A percentile compares a stretch with the other conserved stretches of the same genome.
Evolutionary conservation across 768 basidiomycete genomes (phyloP).

Genomic region (Tricholoma sp.): DNA sequence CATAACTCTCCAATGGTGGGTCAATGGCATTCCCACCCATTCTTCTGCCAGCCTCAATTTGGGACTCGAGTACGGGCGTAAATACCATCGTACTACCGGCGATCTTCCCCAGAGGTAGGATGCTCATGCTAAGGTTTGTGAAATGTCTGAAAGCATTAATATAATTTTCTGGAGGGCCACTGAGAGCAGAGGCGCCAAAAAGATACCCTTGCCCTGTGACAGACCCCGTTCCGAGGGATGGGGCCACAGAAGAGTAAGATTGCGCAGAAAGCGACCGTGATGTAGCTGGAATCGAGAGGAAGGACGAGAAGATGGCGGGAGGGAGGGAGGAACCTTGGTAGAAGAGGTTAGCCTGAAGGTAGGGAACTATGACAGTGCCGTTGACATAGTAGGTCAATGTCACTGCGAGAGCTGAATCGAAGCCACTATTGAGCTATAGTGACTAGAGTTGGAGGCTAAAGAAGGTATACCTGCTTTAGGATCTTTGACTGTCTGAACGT

Average conservation of each 20-base stretch:
- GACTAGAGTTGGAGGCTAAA: no score
- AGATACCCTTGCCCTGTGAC: slow-evolving; percentile 29
- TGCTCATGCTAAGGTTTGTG: slow-evolving; percentile 19
- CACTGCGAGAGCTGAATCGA: slow-evolving; percentile 19
- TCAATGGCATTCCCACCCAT: slow-evolving; percentile 35
- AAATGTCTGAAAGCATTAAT: slow-evolving; percentile 27
- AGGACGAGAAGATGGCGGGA: slow-evolving; percentile 29
- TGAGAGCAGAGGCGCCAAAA: slow-evolving; percentile 33
- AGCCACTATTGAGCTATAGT: no score
- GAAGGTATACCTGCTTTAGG: no score
- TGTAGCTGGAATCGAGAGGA: slow-evolving; percentile 31
- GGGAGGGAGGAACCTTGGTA: slow-evolving; percentile 33
- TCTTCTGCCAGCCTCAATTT: slow-evolving; percentile 26
- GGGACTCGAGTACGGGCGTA: slow-evolving; percentile 31
- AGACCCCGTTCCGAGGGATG: slow-evolving; percentile 23
- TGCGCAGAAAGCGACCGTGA: slow-evolving; percentile 21
- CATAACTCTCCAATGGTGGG: slow-evolving; percentile 22
- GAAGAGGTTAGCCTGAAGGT: slow-evolving; percentile 27
- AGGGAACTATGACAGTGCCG: slow-evolving; percentile 15
- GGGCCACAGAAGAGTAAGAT: slow-evolving; percentile 32
- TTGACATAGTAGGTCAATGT: slow-evolving; percentile 18
- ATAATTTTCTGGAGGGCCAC: slow-evolving; percentile 22
- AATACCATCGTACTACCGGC: slow-evolving; percentile 27
- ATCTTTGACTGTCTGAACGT: no score
- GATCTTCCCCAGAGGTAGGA: slow-evolving; percentile 18